Conservation (phyloP, 768 basidiomycete genomes). For the Collybia sordida region DNA sequence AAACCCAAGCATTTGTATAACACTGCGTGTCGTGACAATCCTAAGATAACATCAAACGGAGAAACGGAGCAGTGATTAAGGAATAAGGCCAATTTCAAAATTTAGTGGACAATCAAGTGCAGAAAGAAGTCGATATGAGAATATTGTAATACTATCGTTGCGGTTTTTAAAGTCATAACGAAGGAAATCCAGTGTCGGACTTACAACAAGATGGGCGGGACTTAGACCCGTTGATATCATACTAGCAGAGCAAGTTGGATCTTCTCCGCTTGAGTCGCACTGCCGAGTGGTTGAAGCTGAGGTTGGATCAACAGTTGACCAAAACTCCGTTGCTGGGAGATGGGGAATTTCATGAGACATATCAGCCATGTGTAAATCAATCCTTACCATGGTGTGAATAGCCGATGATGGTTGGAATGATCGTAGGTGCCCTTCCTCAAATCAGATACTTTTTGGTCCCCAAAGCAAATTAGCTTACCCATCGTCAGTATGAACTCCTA, state of each 20-base stretch:
- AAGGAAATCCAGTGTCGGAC: not conserved
- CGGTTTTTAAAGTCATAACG: no score
- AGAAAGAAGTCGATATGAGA: no score
- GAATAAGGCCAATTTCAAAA: no score
- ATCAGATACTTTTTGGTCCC: not conserved
- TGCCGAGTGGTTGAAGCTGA: conserved; percentile 18
- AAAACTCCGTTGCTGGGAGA: conserved; percentile 22
- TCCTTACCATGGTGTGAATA: conserved; percentile 14
- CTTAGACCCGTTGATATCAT: conserved; percentile 21
- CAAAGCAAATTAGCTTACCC: not conserved
- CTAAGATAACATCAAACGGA: no score
- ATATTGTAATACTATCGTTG: no score
- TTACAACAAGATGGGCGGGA: conserved; percentile 17
- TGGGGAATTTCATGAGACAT: no score
- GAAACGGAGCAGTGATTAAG: no score
- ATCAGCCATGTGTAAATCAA: not conserved
- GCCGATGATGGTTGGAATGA: conserved; percentile 7
- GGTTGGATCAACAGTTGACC: conserved; percentile 22
- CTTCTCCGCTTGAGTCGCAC: conserved; percentile 23
- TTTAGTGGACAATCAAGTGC: no score
- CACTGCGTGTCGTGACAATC: no score
- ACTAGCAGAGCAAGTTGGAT: conserved; percentile 21
- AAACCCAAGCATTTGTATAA: no score
- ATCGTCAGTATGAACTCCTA: conserved; percentile 14
- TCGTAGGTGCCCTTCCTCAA: conserved; percentile 10